phyloP scores from a whole-genome alignment of 2,329 filamentous ascomycete genomes.

The Aspergillus brunneoviolaceus region DNA sequence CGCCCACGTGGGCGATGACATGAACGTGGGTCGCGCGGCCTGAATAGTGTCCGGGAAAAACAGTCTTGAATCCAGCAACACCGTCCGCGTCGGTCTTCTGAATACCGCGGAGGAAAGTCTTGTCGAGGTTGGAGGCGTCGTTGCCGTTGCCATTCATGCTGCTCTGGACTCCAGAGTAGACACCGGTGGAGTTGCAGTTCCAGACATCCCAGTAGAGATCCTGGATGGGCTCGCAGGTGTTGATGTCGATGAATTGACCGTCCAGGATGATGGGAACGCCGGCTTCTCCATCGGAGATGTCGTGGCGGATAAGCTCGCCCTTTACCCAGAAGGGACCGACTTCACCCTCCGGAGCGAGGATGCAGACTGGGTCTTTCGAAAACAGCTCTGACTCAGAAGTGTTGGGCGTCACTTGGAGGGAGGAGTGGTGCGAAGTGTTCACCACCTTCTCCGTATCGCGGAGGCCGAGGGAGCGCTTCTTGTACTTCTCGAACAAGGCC shows the following conservation, averaged over 20 bases:
- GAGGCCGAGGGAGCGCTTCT: not conserved
- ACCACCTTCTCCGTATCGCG: not conserved
- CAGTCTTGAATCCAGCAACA: slow-evolving; percentile 42
- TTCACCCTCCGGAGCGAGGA: slow-evolving; percentile 53
- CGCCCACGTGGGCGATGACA: slow-evolving; percentile 31
- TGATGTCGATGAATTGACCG: slow-evolving; percentile 41
- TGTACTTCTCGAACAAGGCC: not conserved
- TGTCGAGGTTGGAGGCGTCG: slow-evolving; percentile 28
- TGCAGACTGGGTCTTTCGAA: not conserved
- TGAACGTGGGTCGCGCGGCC: slow-evolving; percentile 37
- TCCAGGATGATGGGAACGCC: slow-evolving; percentile 42
- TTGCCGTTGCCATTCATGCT: slow-evolving; percentile 33
- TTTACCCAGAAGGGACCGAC: slow-evolving; percentile 48
- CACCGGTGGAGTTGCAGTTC: slow-evolving; percentile 36
- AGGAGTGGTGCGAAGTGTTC: not conserved
- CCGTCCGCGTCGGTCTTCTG: slow-evolving; percentile 44
- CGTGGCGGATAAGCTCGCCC: slow-evolving; percentile 39
- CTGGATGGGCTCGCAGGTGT: slow-evolving; percentile 41
- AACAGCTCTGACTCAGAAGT: not conserved
- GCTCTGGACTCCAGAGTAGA: slow-evolving; percentile 30
- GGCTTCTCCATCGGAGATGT: slow-evolving; percentile 36
- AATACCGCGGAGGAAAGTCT: slow-evolving; percentile 45
- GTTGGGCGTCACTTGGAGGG: not conserved
- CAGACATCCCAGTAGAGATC: slow-evolving; percentile 39
- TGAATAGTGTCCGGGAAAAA: slow-evolving; percentile 48